A percentile compares a stretch with the other conserved stretches of the same genome.
These are phyloP conservation scores for Martiniozyma asiatica DNA, from an alignment of 1,139 yeast genomes.

Conservation along the genomic window DNA sequence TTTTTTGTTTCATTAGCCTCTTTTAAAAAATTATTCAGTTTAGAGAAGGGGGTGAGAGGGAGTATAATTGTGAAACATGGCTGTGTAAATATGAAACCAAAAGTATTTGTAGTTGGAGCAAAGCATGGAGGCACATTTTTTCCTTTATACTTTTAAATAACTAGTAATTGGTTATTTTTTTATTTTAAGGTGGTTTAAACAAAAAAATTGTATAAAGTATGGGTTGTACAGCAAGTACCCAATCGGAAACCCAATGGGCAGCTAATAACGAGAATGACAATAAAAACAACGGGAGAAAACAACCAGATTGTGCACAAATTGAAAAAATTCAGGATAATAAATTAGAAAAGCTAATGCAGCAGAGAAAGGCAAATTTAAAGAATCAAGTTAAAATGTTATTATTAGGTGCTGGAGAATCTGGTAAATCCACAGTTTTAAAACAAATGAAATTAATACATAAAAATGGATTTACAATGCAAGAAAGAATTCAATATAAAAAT, in stretches of 20 bases:
- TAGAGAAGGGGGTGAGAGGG: no score
- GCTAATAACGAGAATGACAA: constrained; percentile 9
- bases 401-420: constrained; percentile 92
- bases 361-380: constrained; percentile 38
- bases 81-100: no score
- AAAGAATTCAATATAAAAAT: constrained; percentile 69
- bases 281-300: constrained; percentile 1
- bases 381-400: constrained; percentile 55
- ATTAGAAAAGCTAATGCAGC: constrained; percentile 51
- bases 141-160: no score
- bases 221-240: constrained; percentile 61
- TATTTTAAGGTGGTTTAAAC: no score
- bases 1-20: no score
- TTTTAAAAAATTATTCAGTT: no score
- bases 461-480: constrained; percentile 73
- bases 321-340: constrained; percentile 18
- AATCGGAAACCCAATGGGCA: constrained; percentile 14
- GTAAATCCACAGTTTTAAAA: constrained; percentile 91
- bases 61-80: no score
- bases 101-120: no score
- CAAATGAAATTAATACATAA: constrained; percentile 82
- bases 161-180: no score
- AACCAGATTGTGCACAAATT: constrained; percentile 13
- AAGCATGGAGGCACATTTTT: no score
- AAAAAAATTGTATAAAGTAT: constrained; percentile 21